These are phyloP conservation scores for Neurospora sp. DNA, from an alignment of 495 filamentous ascomycete genomes.

Conservation along the genomic window DNA sequence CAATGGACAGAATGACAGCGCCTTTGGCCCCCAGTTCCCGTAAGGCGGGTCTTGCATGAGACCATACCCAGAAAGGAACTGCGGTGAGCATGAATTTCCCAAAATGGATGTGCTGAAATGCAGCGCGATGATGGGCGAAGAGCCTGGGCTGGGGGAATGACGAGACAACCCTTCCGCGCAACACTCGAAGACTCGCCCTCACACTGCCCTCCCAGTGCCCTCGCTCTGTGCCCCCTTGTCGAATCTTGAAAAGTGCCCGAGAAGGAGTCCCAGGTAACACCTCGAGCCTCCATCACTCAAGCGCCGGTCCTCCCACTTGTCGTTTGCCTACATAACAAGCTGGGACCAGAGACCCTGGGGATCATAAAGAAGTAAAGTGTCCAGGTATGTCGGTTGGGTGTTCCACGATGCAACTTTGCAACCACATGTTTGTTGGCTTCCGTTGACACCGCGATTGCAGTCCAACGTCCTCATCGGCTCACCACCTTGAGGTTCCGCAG, in stretches of 20 bases:
- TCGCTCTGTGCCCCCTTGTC: neutral
- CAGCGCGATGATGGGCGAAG: neutral
- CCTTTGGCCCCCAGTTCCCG: neutral
- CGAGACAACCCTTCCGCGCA: neutral
- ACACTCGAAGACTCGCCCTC: neutral
- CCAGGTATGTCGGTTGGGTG: neutral
- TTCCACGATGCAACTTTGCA: neutral
- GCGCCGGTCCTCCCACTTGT: neutral
- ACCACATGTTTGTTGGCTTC: neutral
- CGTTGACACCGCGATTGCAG: neutral
- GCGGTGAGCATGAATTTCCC: neutral
- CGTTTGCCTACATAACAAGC: neutral
- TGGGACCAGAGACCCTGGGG: neutral
- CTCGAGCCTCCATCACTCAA: neutral
- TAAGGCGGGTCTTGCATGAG: neutral
- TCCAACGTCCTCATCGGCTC: neutral
- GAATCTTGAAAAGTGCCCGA: neutral
- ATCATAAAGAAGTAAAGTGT: neutral
- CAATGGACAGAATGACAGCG: neutral
- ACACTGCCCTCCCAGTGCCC: neutral
- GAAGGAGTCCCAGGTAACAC: neutral
- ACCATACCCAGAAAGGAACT: neutral
- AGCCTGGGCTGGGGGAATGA: neutral
- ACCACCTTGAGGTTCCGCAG: neutral
- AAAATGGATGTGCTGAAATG: neutral